Percentiles rank a stretch among this genome's conserved stretches.
Conservation (phyloP, 192 early-diverging fungal species). For the Backusella tarrabulga region DNA sequence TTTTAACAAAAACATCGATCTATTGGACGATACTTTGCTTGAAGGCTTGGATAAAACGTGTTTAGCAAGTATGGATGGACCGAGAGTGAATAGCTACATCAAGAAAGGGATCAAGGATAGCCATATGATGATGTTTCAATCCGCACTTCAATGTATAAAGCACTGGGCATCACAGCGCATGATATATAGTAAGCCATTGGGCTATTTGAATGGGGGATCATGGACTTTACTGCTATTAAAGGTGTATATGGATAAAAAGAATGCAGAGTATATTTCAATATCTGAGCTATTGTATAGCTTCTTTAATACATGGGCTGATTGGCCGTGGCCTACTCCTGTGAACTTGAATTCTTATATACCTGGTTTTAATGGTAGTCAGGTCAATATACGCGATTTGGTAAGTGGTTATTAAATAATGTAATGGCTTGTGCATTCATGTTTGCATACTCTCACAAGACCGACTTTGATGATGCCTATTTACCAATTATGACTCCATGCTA, state of each 20-base stretch:
- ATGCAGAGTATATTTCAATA: not conserved
- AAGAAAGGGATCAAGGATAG: not conserved
- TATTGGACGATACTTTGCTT: constrained; percentile 27
- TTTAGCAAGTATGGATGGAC: constrained; percentile 32
- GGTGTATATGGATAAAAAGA: constrained; percentile 13
- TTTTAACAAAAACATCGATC: constrained; percentile 10
- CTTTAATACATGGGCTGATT: constrained; percentile 23
- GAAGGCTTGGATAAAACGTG: constrained; percentile 16
- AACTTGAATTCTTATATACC: constrained; percentile 13
- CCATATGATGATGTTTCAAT: constrained; percentile 1
- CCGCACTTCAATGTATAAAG: constrained; percentile 24
- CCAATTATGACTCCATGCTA: constrained; percentile 34
- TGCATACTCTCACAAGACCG: not conserved
- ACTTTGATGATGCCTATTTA: constrained; percentile 21
- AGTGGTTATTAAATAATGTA: not conserved
- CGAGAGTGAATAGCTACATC: constrained; percentile 26
- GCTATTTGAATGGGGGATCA: constrained; percentile 32
- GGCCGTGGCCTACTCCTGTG: constrained; percentile 29
- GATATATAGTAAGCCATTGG: constrained; percentile 31
- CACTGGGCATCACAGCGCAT: constrained; percentile 28
- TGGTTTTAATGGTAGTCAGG: not conserved
- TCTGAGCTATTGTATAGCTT: constrained; percentile 10
- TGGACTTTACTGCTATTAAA: constrained; percentile 28
- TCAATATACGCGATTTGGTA: not conserved
- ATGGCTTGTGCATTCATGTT: not conserved